These are phyloP conservation scores for Osmanthus fragrans DNA, from an alignment of 257 asterid genomes.

Conservation along the genomic window DNA sequence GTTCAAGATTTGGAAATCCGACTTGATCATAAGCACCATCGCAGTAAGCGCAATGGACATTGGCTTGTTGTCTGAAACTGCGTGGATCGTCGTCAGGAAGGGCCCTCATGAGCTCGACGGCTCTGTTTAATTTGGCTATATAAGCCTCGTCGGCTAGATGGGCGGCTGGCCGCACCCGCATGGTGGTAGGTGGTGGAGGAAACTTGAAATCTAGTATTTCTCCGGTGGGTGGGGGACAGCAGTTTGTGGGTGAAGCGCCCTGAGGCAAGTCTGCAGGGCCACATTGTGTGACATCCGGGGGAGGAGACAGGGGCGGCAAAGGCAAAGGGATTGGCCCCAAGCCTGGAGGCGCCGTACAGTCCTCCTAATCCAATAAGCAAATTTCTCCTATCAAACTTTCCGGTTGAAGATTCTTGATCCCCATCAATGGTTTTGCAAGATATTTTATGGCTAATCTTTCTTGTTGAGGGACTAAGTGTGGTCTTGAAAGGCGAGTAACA, in stretches of 20 bases:
- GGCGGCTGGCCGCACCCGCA: constrained; percentile 75
- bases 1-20: constrained; percentile 70
- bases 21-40: constrained; percentile 80
- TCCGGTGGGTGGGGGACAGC: constrained; percentile 64
- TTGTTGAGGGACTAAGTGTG: constrained; percentile 16
- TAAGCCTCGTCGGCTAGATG: constrained; percentile 57
- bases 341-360: constrained; percentile 60
- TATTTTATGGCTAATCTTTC: constrained; percentile 29
- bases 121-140: constrained; percentile 51
- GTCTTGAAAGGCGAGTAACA: constrained; percentile 31
- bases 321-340: constrained; percentile 48
- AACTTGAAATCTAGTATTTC: constrained; percentile 48
- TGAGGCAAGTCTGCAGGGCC: constrained; percentile 70
- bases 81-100: constrained; percentile 85
- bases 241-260: constrained; percentile 58
- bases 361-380: constrained; percentile 70
- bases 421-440: constrained; percentile 48
- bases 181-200: constrained; percentile 39
- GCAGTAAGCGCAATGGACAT: constrained; percentile 85
- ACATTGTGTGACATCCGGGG: constrained; percentile 70
- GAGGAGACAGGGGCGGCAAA: constrained; percentile 58
- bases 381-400: constrained; percentile 53
- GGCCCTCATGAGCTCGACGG: constrained; percentile 63
- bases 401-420: constrained; percentile 16
- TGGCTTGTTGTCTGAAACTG: constrained; percentile 75